These are phyloP conservation scores for Citrus inodora DNA, from an alignment of 345 rosid species.

Conservation along the genomic window DNA sequence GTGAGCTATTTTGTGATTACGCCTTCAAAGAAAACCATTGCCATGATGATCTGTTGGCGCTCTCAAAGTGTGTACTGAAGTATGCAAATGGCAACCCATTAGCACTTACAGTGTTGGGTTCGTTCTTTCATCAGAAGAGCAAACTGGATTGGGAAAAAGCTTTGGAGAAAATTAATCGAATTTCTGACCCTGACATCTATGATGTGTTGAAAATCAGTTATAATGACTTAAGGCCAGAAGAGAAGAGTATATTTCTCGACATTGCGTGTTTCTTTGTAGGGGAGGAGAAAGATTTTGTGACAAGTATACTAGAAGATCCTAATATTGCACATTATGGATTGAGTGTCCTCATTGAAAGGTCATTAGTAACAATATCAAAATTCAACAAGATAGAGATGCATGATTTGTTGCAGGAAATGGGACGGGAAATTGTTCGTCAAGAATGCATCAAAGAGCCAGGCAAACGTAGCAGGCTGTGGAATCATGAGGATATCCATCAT, in stretches of 20 bases:
- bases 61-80: no score
- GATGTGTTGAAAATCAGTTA: constrained; percentile 17
- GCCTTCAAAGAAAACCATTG: not conserved
- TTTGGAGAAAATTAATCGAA: not conserved
- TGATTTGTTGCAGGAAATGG: constrained; percentile 38
- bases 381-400: constrained; percentile 27
- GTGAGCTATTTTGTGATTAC: constrained; percentile 4
- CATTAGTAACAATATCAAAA: constrained; percentile 25
- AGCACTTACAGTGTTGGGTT: no score
- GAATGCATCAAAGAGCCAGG: not conserved
- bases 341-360: constrained; percentile 23
- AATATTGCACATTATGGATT: not conserved
- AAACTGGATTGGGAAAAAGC: not conserved
- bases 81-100: no score
- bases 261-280: constrained; percentile 44
- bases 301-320: constrained; percentile 17
- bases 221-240: not conserved
- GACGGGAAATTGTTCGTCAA: constrained; percentile 10
- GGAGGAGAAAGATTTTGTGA: constrained; percentile 13
- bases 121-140: not conserved
- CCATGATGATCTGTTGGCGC: no score
- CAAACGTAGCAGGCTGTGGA: constrained; percentile 3
- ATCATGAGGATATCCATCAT: not conserved
- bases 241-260: constrained; percentile 37
- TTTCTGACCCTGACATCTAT: not conserved